A percentile compares a stretch with the other conserved stretches of the same genome.
Evolutionary conservation across 164 flowering plant genomes (phyloP).

Genomic region (Annona cherimola): DNA sequence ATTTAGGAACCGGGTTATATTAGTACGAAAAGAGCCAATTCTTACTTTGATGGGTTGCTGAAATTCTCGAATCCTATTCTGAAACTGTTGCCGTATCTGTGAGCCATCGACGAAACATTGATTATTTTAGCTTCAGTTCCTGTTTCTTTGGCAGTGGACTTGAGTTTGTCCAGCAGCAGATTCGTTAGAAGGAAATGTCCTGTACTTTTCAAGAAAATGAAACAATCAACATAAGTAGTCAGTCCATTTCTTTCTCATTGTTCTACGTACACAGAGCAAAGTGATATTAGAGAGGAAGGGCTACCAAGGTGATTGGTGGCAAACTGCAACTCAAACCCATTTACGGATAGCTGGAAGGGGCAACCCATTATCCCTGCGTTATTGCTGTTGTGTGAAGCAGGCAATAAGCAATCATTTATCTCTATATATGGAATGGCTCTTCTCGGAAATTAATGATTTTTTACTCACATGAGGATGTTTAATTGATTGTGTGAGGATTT

Average conservation of each 20-base stretch:
- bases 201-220: slow-evolving; percentile 18
- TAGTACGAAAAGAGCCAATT: background rate
- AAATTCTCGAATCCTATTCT: slow-evolving; percentile 49
- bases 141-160: slow-evolving; percentile 47
- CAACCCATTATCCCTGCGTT: slow-evolving; percentile 77
- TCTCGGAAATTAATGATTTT: background rate
- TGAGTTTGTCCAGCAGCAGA: slow-evolving; percentile 56
- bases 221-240: background rate
- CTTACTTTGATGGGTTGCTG: slow-evolving; percentile 44
- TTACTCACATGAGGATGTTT: slow-evolving; percentile 54
- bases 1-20: background rate
- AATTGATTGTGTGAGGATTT: slow-evolving; percentile 43
- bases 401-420: background rate
- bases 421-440: background rate
- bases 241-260: background rate
- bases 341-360: slow-evolving; percentile 61
- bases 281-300: background rate
- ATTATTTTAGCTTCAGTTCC: slow-evolving; percentile 61
- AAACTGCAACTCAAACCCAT: slow-evolving; percentile 67
- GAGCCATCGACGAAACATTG: slow-evolving; percentile 55
- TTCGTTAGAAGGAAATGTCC: slow-evolving; percentile 75
- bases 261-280: too few species aligned
- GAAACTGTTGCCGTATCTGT: slow-evolving; percentile 32
- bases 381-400: slow-evolving; percentile 32
- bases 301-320: slow-evolving; percentile 75